A percentile compares a stretch with the other conserved stretches of the same genome.
Conservation (phyloP, 208 protist genomes). For the Leishmania gerbilli region DNA sequence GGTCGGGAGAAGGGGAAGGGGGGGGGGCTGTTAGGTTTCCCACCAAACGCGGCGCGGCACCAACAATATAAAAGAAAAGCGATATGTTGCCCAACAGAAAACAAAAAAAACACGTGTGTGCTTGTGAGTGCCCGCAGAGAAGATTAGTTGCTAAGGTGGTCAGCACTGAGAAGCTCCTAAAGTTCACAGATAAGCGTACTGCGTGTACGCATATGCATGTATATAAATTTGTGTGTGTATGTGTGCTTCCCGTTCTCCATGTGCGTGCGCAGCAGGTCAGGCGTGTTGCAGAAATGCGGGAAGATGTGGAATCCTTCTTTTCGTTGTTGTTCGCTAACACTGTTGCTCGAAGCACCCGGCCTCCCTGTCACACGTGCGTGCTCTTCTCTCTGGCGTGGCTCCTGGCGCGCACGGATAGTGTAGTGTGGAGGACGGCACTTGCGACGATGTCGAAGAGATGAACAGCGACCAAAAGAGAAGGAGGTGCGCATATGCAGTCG, state of each 20-base stretch:
- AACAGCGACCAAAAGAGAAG: background rate
- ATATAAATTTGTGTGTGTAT: background rate
- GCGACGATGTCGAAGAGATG: background rate
- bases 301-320: background rate
- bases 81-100: background rate
- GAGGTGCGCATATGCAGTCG: background rate
- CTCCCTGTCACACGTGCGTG: background rate
- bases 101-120: background rate
- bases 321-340: background rate
- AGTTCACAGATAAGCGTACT: background rate
- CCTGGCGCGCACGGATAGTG: background rate
- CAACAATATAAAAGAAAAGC: background rate
- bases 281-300: too few species aligned
- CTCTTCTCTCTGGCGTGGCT: background rate
- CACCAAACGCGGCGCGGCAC: background rate
- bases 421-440: background rate
- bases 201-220: slow-evolving; percentile 2
- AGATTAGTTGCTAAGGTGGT: background rate
- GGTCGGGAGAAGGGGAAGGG: background rate
- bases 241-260: background rate
- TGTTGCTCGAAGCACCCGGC: background rate
- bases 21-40: background rate
- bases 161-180: background rate
- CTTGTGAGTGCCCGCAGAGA: background rate
- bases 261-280: background rate